Evolutionary conservation across 805 yeast genomes (phyloP), one percentile per base, ranked within the genome.

Genomic region (Ogataea populi-albae): DNA sequence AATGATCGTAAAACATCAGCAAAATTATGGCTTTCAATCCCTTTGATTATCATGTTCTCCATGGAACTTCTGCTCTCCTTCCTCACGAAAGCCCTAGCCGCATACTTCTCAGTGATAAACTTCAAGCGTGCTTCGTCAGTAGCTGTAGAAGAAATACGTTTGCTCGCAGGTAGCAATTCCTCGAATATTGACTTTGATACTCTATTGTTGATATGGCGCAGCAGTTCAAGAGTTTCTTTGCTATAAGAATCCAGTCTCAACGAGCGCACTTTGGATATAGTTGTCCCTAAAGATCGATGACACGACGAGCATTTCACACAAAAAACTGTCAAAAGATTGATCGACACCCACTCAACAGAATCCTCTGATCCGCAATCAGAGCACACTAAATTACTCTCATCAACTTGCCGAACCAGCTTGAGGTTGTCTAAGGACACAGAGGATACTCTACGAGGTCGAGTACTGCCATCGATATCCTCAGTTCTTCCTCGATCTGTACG

Each of bases 291-390:
- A 15, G 86, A 79, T 37, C 96, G 68, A 58, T 89, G 97, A n/a
- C 81, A 79, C 0, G 95, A 88, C 0, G 96, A 79, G 51, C 98
- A 89, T 33, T 80, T 78, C 29, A 86, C 80, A 59, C 98, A 89
- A 17, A 91, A 66, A 3, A 81, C 75, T 19, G 79, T 77, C 36
- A 87, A 60, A 26, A 81, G 59, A 50, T 84, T 88, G 40, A 86
- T 67, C 0, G 96, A 85, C 3, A 91, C 73, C 96, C 96, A 89
- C 47, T 88, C 96, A 11, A 85, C 94, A 10, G 73, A 62, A 11
- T 70, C 75, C 0, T 59, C 50, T 2, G 77, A 54, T 0, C 81
- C 81, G 64, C 98, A 89, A 52, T 89, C 98, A 10, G 86, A 85
- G 61, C 98, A 89, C 2, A 46, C 42, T 4, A 58, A 49, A 51